Conservation (phyloP, 805 yeast genomes). For the Kuraishia capsulata region DNA sequence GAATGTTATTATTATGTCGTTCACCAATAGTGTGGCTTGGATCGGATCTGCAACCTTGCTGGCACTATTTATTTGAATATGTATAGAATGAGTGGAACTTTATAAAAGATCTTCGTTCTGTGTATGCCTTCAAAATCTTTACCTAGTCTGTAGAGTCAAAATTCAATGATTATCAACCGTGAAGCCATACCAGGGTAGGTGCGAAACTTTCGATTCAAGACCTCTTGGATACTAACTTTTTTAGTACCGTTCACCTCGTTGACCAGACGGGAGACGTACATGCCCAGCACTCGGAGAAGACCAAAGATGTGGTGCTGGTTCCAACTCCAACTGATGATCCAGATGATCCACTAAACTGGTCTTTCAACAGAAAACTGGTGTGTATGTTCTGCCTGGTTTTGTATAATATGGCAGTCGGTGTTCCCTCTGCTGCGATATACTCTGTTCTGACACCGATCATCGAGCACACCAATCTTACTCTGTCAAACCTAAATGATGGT, state of each 20-base stretch:
- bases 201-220: too few species aligned
- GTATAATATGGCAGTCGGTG: conserved; percentile 34
- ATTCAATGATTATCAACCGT: background rate
- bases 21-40: too few species aligned
- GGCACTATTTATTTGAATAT: too few species aligned
- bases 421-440: conserved; percentile 37
- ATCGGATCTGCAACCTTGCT: too few species aligned
- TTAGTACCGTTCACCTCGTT: conserved; percentile 37
- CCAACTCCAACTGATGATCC: conserved; percentile 54
- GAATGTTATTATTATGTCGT: too few species aligned
- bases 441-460: conserved; percentile 31
- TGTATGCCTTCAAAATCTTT: too few species aligned
- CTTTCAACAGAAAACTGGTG: conserved; percentile 27
- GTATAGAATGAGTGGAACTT: too few species aligned
- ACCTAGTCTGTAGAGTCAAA: background rate
- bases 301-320: conserved; percentile 31
- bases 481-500: conserved; percentile 33
- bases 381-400: conserved; percentile 27
- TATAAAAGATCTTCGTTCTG: too few species aligned
- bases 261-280: conserved; percentile 22
- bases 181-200: background rate
- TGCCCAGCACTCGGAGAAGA: conserved; percentile 18
- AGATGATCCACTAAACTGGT: conserved; percentile 54
- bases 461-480: conserved; percentile 23
- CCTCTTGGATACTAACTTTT: too few species aligned